Conservation (phyloP, 176 grass and related monocot genomes). For the barley (Hordeum vulgare) region MorexV3_pseudomolecules_assembly NC_058519.1:399087525-399088024, state of each 20-base stretch:
- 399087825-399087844: background rate
- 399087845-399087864: background rate
- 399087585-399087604: background rate
- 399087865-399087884: background rate
- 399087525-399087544: slow-evolving; percentile 10
- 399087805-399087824: background rate
- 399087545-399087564: background rate
- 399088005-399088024: background rate
- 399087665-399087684: background rate
- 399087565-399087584: background rate
- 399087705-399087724: slow-evolving; percentile 10
- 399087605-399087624: background rate
- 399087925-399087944: slow-evolving; percentile 6
- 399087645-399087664: slow-evolving; percentile 3
- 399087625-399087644: background rate
- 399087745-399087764: too few relatives aligned
- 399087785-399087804: too few relatives aligned
- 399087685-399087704: background rate
- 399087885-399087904: background rate
- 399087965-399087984: background rate
- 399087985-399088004: background rate
- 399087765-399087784: too few relatives aligned
- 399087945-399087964: background rate
- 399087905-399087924: background rate
- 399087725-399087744: too few relatives aligned